These are phyloP conservation scores for Apiospora phragmitis DNA, from an alignment of 2,329 filamentous ascomycete genomes.

Conservation along the genomic window DNA sequence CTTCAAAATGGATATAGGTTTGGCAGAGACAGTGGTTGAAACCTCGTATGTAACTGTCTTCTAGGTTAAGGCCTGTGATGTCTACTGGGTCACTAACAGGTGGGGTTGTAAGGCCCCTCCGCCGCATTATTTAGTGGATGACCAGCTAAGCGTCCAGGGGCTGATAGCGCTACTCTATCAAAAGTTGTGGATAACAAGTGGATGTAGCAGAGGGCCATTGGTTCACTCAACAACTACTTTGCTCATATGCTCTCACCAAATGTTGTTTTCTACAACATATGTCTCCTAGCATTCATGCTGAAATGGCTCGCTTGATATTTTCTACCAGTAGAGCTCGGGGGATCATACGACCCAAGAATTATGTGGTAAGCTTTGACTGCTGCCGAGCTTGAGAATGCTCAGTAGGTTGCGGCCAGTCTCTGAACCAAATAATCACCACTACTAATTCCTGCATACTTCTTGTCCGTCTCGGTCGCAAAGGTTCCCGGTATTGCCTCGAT, in stretches of 20 bases:
- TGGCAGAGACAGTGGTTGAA: neutral
- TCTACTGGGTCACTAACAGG: neutral
- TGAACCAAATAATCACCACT: constrained; percentile 80
- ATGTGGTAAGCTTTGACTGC: too few species aligned
- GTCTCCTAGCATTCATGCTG: neutral
- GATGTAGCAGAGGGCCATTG: too few species aligned
- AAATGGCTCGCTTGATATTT: neutral
- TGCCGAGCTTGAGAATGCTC: neutral
- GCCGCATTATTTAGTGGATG: neutral
- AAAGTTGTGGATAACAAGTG: too few species aligned
- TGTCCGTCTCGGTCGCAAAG: constrained; percentile 61
- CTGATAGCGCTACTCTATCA: neutral
- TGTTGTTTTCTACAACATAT: neutral
- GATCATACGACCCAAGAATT: neutral
- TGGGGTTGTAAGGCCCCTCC: neutral
- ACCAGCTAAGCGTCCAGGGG: neutral
- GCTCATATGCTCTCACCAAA: too few species aligned
- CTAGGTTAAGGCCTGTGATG: neutral
- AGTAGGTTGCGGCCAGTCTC: constrained; percentile 75
- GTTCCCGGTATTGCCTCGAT: constrained; percentile 85
- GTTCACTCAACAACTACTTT: neutral
- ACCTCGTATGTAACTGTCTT: neutral
- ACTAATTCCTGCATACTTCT: constrained; percentile 78
- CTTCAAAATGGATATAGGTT: neutral
- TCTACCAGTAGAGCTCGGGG: neutral